Base-by-base conservation (phyloP, 805 yeast genomes). In the Scheffersomyces stipitis region DNA sequence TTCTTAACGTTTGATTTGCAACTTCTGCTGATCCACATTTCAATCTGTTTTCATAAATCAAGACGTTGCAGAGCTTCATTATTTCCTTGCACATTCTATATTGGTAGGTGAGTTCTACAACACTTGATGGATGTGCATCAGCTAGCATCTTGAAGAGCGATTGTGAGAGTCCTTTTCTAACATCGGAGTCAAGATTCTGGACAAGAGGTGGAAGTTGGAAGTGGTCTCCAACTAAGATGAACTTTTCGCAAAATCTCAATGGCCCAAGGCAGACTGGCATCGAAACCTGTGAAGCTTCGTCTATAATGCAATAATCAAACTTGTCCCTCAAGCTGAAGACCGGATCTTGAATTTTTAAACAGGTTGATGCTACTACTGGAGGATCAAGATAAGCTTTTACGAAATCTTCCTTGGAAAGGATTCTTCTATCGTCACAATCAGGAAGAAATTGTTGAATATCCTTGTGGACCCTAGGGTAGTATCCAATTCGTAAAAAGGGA, bases 191-290 rank as follows among this genome's bases (percentile, higher is more conserved):
- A 1, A 60, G 60, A 36, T 67, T 64, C 17, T 76, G 71, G 1
- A 93, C 89, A 34, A 93, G 66, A 1, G 99, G 99, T 3, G 97
- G 95, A 17, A 93, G 67, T 58, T 93, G 99, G 46, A 76, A 79
- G 58, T 93, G 98, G 56, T 93, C 99, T 7, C 99, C 99, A n/a
- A 93, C 97, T 42, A 93, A 71, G 1, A 93, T 74, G 56, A 91
- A 93, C 58, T 76, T 85, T 30, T 83, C 82, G 23, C 89, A 82
- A 45, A 75, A 77, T 22, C 89, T 61, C 31, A 93, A 58, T 0
- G 99, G 98, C 0, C 98, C 99, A 18, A 93, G 59, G 48, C 95
- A 85, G 4, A 86, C 73, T 0, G 99, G 99, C 72, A 91, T 71
- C 0, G 97, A 83, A 0, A 91, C 86, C 54, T 93, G 99, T 1